A percentile compares a stretch with the other conserved stretches of the same genome.
phyloP scores from a whole-genome alignment of 2,329 filamentous ascomycete species.

The Trichothecium sympodiale region DNA sequence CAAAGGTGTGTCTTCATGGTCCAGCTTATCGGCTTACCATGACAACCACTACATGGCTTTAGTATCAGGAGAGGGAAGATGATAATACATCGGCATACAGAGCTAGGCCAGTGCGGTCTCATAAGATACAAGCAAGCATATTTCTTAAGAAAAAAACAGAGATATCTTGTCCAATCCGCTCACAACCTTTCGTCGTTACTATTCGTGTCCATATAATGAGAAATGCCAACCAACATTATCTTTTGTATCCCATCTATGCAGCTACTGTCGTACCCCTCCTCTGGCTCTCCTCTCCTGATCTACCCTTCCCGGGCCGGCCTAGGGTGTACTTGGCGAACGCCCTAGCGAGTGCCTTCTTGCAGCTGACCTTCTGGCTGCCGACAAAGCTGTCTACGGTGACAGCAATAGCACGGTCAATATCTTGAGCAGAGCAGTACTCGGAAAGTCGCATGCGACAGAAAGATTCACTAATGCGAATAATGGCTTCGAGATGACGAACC shows the following conservation, averaged over 20 bases:
- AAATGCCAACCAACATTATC: no score
- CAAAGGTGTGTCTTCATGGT: no score
- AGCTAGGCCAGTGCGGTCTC: no score
- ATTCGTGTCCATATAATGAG: no score
- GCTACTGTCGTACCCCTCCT: constrained; percentile 18
- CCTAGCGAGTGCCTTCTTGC: constrained; percentile 88
- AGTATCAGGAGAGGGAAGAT: no score
- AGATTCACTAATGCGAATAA: constrained; percentile 86
- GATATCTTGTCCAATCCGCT: no score
- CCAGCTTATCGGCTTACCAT: no score
- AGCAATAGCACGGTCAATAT: constrained; percentile 94
- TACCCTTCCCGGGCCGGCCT: constrained; percentile 31
- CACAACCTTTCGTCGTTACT: no score
- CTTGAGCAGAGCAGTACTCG: constrained; percentile 79
- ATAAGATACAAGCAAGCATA: no score
- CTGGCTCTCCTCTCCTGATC: constrained; percentile 10
- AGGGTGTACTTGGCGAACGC: constrained; percentile 92
- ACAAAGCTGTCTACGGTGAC: constrained; percentile 96
- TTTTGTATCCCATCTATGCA: constrained; percentile 9
- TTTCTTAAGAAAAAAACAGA: no score
- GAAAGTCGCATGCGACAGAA: constrained; percentile 98
- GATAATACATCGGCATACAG: no score
- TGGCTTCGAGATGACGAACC: constrained; percentile 95
- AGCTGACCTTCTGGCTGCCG: constrained; percentile 90
- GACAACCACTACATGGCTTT: no score